Conservation (phyloP, 2,329 filamentous ascomycete genomes). For the Ceratocystis smalleyi region DNA sequence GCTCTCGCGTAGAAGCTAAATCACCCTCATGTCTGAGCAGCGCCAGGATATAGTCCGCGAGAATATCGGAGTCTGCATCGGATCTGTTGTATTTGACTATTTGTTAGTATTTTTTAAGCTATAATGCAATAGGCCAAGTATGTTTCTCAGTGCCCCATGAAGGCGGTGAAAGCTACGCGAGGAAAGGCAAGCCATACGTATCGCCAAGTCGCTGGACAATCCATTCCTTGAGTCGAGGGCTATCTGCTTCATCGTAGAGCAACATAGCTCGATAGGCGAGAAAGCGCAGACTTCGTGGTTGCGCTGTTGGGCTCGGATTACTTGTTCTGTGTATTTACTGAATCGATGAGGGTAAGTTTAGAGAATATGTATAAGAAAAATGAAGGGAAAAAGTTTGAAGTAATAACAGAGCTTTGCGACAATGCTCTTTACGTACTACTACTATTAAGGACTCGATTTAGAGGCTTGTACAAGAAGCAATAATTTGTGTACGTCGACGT, state of each 20-base stretch:
- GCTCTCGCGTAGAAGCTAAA: conserved; percentile 44
- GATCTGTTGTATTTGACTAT: conserved; percentile 33
- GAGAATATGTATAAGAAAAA: no score
- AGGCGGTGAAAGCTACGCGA: not conserved
- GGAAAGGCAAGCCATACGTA: conserved; percentile 37
- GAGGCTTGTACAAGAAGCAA: not conserved
- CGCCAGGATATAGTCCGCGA: conserved; percentile 72
- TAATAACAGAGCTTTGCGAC: no score
- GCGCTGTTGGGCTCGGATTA: not conserved
- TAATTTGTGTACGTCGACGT: not conserved
- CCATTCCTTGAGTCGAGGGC: conserved; percentile 55
- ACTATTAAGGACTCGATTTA: no score
- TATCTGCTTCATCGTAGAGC: conserved; percentile 48
- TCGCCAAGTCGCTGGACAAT: conserved; percentile 62
- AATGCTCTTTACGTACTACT: no score
- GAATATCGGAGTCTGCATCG: conserved; percentile 65
- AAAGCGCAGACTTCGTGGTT: conserved; percentile 17
- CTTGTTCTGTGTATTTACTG: not conserved
- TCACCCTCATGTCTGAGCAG: conserved; percentile 50
- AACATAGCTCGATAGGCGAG: conserved; percentile 25
- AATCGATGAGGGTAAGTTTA: no score
- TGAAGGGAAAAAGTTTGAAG: no score
- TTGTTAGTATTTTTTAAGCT: conserved; percentile 10
- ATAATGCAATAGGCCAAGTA: not conserved
- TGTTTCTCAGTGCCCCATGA: not conserved